These are phyloP conservation scores for Dendrostoma leiphaemia DNA, from an alignment of 2,329 filamentous ascomycete genomes.

Conservation along the genomic window DNA sequence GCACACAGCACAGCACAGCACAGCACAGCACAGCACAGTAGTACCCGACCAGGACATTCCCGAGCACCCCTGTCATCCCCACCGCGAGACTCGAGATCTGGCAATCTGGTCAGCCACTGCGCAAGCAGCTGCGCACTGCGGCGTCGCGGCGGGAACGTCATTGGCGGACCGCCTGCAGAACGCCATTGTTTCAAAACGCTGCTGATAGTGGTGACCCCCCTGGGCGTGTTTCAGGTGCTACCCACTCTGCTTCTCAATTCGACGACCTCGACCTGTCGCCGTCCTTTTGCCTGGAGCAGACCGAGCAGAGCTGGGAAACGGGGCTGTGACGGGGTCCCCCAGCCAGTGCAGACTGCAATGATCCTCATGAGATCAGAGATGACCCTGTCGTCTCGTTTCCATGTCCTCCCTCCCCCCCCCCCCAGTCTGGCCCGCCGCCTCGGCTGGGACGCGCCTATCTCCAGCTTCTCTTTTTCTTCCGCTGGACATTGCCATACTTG, in stretches of 20 bases:
- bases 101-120: no score
- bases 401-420: not conserved
- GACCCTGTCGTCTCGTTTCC: slow-evolving; percentile 17
- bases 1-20: no score
- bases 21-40: no score
- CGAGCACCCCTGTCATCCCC: slow-evolving; percentile 5
- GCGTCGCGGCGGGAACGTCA: not conserved
- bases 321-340: not conserved
- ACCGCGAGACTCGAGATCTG: slow-evolving; percentile 9
- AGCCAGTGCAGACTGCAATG: slow-evolving; percentile 7
- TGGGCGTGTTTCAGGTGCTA: slow-evolving; percentile 28
- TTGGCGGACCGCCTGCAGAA: slow-evolving; percentile 16
- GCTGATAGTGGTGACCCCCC: slow-evolving; percentile 22
- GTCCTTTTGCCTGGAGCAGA: not conserved
- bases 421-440: not conserved
- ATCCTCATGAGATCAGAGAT: slow-evolving; percentile 17
- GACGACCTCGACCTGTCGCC: slow-evolving; percentile 17
- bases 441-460: slow-evolving; percentile 4
- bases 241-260: slow-evolving; percentile 17
- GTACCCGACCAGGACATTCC: not conserved
- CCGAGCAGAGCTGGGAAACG: not conserved
- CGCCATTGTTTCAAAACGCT: slow-evolving; percentile 21
- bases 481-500: slow-evolving; percentile 4
- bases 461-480: slow-evolving; percentile 7
- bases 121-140: not conserved